Evolutionary conservation across 2,329 filamentous ascomycete genomes (phyloP).

Genomic region (Aspergillus neotritici): DNA sequence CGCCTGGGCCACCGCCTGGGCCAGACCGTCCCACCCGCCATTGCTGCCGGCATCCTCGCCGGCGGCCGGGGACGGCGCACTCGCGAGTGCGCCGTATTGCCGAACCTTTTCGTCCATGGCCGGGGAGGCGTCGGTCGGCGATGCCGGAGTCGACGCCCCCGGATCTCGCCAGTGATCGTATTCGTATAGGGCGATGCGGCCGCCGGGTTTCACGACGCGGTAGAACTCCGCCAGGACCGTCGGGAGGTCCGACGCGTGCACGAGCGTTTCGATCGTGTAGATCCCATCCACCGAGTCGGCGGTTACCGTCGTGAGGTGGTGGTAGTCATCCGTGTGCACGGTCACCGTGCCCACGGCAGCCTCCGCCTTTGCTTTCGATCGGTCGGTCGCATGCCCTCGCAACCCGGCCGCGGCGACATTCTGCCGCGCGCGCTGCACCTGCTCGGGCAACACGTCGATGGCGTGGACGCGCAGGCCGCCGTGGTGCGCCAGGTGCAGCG

Average conservation of each 20-base stretch:
- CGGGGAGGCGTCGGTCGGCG: neutral
- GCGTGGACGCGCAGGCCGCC: constrained; percentile 37
- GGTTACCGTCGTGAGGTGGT: constrained; percentile 40
- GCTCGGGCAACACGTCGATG: constrained; percentile 47
- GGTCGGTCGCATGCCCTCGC: neutral
- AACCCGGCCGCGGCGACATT: neutral
- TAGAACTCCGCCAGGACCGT: constrained; percentile 41
- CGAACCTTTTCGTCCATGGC: constrained; percentile 9
- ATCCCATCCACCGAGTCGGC: constrained; percentile 41
- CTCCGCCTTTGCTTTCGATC: neutral
- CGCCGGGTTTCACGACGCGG: constrained; percentile 44
- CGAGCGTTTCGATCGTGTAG: constrained; percentile 51
- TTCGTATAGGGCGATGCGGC: constrained; percentile 42
- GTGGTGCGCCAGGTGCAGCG: constrained; percentile 42
- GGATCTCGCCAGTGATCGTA: constrained; percentile 37
- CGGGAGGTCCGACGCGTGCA: constrained; percentile 45
- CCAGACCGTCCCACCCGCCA: constrained; percentile 3
- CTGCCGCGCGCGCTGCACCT: constrained; percentile 38
- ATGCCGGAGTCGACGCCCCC: neutral
- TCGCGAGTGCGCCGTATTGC: neutral
- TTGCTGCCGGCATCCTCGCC: neutral
- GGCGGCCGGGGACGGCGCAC: neutral
- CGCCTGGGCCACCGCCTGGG: neutral
- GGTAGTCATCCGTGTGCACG: constrained; percentile 44
- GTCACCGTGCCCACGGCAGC: constrained; percentile 21